These are phyloP conservation scores for Casuarina glauca DNA, from an alignment of 306 rosid genomes.

Conservation along the genomic window DNA sequence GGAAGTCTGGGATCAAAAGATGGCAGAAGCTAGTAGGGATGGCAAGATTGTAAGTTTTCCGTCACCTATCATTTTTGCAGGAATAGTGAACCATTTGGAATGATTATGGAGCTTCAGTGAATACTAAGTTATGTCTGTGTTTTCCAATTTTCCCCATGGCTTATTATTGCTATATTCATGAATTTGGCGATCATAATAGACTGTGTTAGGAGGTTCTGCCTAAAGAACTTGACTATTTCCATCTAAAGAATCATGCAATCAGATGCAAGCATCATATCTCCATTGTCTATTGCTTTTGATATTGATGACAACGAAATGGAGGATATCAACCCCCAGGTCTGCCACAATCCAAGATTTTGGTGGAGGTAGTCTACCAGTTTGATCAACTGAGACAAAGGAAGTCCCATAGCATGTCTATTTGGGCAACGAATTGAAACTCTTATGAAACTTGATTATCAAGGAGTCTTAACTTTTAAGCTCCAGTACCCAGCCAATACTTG, in stretches of 20 bases:
- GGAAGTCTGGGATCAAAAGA: constrained; percentile 82
- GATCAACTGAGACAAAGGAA: neutral
- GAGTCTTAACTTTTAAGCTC: neutral
- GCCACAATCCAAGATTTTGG: neutral
- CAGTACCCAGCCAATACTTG: neutral
- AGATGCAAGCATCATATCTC: neutral
- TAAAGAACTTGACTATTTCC: neutral
- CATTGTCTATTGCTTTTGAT: neutral
- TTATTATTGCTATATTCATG: constrained; percentile 1
- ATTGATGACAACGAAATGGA: neutral
- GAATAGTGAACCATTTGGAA: constrained; percentile 6
- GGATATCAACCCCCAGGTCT: neutral
- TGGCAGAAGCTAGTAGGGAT: constrained; percentile 83
- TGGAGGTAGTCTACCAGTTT: constrained; percentile 1
- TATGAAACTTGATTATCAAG: neutral
- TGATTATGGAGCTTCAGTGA: constrained; percentile 19
- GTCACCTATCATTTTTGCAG: neutral
- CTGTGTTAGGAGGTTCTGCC: neutral
- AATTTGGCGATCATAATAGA: constrained; percentile 13
- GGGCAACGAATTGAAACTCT: neutral
- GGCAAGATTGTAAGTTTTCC: constrained; percentile 73
- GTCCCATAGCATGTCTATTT: neutral
- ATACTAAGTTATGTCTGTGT: constrained; percentile 11
- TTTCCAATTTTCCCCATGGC: neutral
- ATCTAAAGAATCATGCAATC: neutral